Evolutionary conservation across 2,329 filamentous ascomycete species (phyloP), one percentile per base, ranked within the genome.

Genomic region (Cladosporium cucumerinum): DNA sequence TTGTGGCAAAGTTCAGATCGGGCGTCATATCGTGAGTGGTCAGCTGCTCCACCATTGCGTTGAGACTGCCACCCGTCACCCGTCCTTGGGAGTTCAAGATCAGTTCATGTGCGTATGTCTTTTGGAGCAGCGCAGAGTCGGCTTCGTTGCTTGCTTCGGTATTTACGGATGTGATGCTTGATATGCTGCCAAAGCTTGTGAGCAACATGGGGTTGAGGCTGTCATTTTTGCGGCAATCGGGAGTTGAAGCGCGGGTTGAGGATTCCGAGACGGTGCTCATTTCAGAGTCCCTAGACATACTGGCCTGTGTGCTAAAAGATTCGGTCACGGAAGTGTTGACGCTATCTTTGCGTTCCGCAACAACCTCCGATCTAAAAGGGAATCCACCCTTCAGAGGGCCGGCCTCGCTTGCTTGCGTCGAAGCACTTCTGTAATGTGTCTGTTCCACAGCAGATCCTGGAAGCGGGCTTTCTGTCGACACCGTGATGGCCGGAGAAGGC

Each of bases 21-120:
- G 95, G 95, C 0, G 94, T 96, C 0, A 92, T 91, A 75, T 97
- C 92, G 75, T 96, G 93, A 0, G 91, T 92, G 0, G 95, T 98
- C 49, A 99, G 85, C 68, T 93, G 89, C 81, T 99, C 95, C n/a
- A 99, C 89, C 30, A 99, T 82, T 2, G 95, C 95, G 5, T 91
- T 87, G 14, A 99, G 84, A 3, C 93, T 96, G 16, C 95, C 95
- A 55, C 95, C 95, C 49, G 91, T 91, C n/a, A 99, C 89, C 67
- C 96, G 91, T 1, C 94, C 93, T 70, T 98, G 94, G 76, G 96
- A 96, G 80, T 96, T 97, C 76, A 91, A 90, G 73, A 97, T 88
- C 57, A 99, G 84, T 75, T 99, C 94, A 73, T 97, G 91, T 0
- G 92, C 92, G 73, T 87, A 97, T 0, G 93, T 97, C 78, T 90